Base-by-base conservation (phyloP, 2,329 filamentous ascomycete species). In the Sarocladium kiliense region DNA sequence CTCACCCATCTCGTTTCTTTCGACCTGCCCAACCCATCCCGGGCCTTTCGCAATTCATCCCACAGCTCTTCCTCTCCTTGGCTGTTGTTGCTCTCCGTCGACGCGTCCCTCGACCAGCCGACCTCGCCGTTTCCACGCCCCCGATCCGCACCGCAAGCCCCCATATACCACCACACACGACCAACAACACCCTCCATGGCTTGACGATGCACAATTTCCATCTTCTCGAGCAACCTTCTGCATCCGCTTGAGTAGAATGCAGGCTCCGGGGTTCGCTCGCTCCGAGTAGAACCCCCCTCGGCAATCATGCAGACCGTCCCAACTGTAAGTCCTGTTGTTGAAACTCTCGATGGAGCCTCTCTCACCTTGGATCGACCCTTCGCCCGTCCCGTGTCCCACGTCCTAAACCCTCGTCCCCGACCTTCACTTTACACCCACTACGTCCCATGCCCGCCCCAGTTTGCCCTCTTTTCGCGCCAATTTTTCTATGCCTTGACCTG, bases 291-390 rank as follows among this genome's bases (percentile, higher is more conserved):
- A 64, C 63, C 64, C 66, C n/a, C 66, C 66, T 65, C 68, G 65
- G 70, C 69, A 69, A 77, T 67, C 65, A 80, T 80, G 77, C 77
- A 80, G 75, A 73, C 77, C 62, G 74, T 80, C 71, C 77, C 77
- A 64, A 76, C 71, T 68, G 74, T 76, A 70, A 71, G 74, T 75
- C 50, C 3, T 51, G 18, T 27, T 51, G 27, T 36, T 36, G 47
- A 51, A 51, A 51, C 47, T 51, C 44, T 47, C 7, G 23, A 47
- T 47, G 44, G 44, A 47, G 23, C 21, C 44, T 47, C 25, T 27
- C 4, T 11, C 12, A 27, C 18, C 27, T 51, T 21, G 9, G 30
- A 21, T 36, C n/a, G n/a, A 49, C 23, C 47, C 21, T 34, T 21
- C 18, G 47, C 27, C 21, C 11, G 30, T 39, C 12, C 34, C n/a